Evolutionary conservation across 2,329 filamentous ascomycete species (phyloP).

Genomic region (Phialophora expanda): DNA sequence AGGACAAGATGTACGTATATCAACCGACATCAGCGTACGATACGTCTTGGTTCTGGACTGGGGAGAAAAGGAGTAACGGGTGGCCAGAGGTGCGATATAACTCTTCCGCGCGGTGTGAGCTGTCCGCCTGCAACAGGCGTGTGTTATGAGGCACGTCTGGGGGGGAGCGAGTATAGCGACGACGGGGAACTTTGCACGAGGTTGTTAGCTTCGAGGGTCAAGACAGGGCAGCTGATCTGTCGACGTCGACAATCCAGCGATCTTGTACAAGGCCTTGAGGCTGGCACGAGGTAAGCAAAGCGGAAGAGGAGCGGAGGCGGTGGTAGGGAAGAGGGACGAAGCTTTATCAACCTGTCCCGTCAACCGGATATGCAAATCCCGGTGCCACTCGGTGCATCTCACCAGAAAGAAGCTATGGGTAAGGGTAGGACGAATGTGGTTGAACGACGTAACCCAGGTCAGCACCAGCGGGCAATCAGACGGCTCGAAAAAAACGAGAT

Average conservation of each 20-base stretch:
- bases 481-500: neutral
- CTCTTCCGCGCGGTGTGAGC: neutral
- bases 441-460: slow-evolving; percentile 13
- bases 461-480: slow-evolving; percentile 22
- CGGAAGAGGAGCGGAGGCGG: slow-evolving; percentile 14
- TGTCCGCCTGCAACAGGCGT: slow-evolving; percentile 3
- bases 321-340: slow-evolving; percentile 8
- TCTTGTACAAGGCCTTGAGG: slow-evolving; percentile 20
- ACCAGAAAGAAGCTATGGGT: slow-evolving; percentile 13
- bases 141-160: slow-evolving; percentile 20
- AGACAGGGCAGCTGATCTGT: slow-evolving; percentile 18
- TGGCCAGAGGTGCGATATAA: neutral
- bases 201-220: slow-evolving; percentile 13
- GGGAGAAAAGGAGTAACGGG: neutral
- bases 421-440: slow-evolving; percentile 23
- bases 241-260: slow-evolving; percentile 15
- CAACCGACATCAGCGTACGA: slow-evolving; percentile 61
- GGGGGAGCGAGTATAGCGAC: slow-evolving; percentile 5
- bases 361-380: slow-evolving; percentile 12
- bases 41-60: slow-evolving; percentile 16
- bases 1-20: slow-evolving; percentile 59
- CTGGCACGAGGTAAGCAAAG: slow-evolving; percentile 6
- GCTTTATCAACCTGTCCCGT: slow-evolving; percentile 24
- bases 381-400: slow-evolving; percentile 15
- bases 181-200: slow-evolving; percentile 2